Evolutionary conservation across 2,329 filamentous ascomycete genomes (phyloP), one percentile per base, ranked within the genome.

Genomic region (Geosmithia putterillii): DNA sequence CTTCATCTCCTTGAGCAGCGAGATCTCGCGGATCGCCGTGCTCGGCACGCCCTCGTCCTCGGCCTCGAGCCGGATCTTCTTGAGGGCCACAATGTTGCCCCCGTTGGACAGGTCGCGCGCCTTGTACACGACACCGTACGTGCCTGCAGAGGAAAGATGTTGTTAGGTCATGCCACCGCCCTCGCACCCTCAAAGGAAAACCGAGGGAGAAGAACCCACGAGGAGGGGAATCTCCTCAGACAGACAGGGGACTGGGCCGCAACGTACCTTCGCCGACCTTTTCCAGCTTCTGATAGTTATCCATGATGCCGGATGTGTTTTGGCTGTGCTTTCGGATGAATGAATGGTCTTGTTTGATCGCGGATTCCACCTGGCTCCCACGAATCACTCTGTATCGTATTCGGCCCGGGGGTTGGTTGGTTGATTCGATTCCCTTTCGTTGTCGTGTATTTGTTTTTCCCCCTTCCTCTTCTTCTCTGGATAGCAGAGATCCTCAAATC

Each of bases 221-320:
- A n/a, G n/a, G n/a, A n/a, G n/a, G n/a, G n/a, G n/a, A n/a, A n/a
- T n/a, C n/a, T n/a, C n/a, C n/a, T n/a, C n/a, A n/a, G n/a, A n/a
- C n/a, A n/a, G n/a, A n/a, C n/a, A n/a, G n/a, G n/a, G n/a, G n/a
- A n/a, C n/a, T n/a, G 19, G n/a, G 20, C 21, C 39, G 32, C 39
- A 14, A 41, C 43, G 15, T 25, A 92, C 88, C 88, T 77, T 95
- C 88, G 64, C 88, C 88, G 57, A 95, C 88, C 73, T 95, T 95
- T 70, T 95, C 88, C 57, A 95, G 76, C 70, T 94, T 94, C 67
- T 94, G 86, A 64, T 95, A 95, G 67, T 94, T 94, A 65, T 95
- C 87, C 88, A 95, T 94, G 36, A 12, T 32, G 28, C 10, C 15
- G 28, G 10, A 12, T 25, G 23, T 25, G 23, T 25, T 25, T 32